Conservation (phyloP, 352 stramenopile genomes). For the Peronospora farinosa region DNA sequence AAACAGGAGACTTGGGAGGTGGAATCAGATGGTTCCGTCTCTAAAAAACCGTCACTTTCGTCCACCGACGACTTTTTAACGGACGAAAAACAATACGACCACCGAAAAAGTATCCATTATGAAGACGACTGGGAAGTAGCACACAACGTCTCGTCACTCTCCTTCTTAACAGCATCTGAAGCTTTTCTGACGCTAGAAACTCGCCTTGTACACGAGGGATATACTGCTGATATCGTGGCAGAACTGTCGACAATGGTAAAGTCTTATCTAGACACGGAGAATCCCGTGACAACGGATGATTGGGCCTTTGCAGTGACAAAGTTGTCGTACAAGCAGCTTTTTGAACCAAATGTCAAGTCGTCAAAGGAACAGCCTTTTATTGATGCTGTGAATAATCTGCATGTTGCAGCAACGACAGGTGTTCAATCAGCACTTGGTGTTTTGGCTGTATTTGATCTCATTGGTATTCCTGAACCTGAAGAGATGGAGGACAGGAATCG, state of each 20-base stretch:
- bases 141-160: not conserved
- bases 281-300: conserved; percentile 27
- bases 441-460: conserved; percentile 49
- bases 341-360: conserved; percentile 29
- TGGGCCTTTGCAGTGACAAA: conserved; percentile 49
- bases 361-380: conserved; percentile 27
- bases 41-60: no score
- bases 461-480: conserved; percentile 35
- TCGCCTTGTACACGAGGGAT: conserved; percentile 38
- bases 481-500: conserved; percentile 15
- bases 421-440: conserved; percentile 36
- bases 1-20: conserved; percentile 17
- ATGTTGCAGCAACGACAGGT: conserved; percentile 37
- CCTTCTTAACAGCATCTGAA: conserved; percentile 34
- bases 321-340: conserved; percentile 56
- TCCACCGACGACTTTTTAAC: no score
- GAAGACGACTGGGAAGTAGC: no score
- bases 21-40: conserved; percentile 16
- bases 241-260: conserved; percentile 26
- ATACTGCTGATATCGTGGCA: conserved; percentile 34
- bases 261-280: not conserved
- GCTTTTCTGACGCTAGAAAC: conserved; percentile 48
- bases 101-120: no score
- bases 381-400: conserved; percentile 39
- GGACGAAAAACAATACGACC: not conserved